A percentile compares a stretch with the other conserved stretches of the same genome.
These are phyloP conservation scores for Emmonsiellopsis sp. DNA, from an alignment of 2,329 filamentous ascomycete species.

Conservation along the genomic window DNA sequence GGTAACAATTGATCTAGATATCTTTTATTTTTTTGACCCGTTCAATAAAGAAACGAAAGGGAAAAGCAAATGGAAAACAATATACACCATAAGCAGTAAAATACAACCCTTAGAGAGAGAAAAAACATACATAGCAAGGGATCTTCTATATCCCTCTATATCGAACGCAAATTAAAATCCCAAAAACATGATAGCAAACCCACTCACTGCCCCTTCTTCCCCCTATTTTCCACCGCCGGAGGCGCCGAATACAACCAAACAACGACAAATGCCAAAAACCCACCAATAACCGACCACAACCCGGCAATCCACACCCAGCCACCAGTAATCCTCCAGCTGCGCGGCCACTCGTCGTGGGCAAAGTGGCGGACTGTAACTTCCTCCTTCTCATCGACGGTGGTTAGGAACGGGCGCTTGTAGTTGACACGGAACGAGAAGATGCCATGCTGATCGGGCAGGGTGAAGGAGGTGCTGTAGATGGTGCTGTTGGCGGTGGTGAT, in stretches of 20 bases:
- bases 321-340: constrained; percentile 79
- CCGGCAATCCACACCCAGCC: constrained; percentile 94
- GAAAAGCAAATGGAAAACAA: neutral
- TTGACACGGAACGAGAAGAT: constrained; percentile 98
- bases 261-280: constrained; percentile 76
- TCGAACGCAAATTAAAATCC: neutral
- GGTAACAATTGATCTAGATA: neutral
- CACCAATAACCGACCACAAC: constrained; percentile 71
- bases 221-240: constrained; percentile 9
- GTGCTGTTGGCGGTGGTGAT: constrained; percentile 57
- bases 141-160: neutral
- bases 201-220: constrained; percentile 9
- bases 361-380: constrained; percentile 94
- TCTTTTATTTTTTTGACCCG: neutral
- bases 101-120: constrained; percentile 1
- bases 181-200: neutral
- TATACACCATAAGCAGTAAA: neutral
- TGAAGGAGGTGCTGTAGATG: constrained; percentile 67
- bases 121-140: neutral
- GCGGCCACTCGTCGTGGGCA: constrained; percentile 92
- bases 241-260: constrained; percentile 78
- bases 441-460: constrained; percentile 89
- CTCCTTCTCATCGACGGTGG: constrained; percentile 82
- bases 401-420: constrained; percentile 92
- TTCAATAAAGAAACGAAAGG: neutral